Evolutionary conservation across 805 yeast species (phyloP), one percentile per base, ranked within the genome.

Genomic region (Metschnikowia drakensbergensis): DNA sequence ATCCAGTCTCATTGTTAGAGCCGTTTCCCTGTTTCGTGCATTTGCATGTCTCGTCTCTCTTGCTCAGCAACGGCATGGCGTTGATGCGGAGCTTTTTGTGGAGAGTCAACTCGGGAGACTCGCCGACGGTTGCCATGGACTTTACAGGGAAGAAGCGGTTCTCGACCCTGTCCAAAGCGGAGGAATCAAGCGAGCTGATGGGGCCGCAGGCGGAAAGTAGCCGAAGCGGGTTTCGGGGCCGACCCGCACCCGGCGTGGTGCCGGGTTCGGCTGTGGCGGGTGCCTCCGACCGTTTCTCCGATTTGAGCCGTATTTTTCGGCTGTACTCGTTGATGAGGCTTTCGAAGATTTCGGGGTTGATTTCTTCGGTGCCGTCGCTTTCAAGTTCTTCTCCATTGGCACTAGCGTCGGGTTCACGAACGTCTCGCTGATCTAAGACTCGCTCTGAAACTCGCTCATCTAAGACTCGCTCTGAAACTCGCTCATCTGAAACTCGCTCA

Each of bases 31-130:
- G 29, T 8, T 42, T 17, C 4, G 32, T 7, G 29, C 45, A 42
- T 27, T 27, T 27, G 29, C 43, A 40, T 11, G 36, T 13, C 36
- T 30, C 32, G 27, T n/a, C 35, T n/a, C 43, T 22, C 28, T n/a
- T 40, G 22, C 22, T 37, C n/a, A 26, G 44, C 17, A 46, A 37
- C 33, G 54, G 56, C 34, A 45, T 25, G 0, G 74, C 74, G 47
- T 64, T 68, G 43, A 73, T 73, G 26, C 77, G 62, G 26, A 73
- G 61, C 48, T 73, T 73, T 49, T 73, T 73, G 56, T 66, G 72
- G 52, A 68, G 75, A 9, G 74, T 66, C 5, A 64, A 58, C 49
- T 65, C 69, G 25, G 65, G 55, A 1, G 71, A 62, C 58, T 58
- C 71, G 42, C 61, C 60, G 10, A 67, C 72, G 9, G 74, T 73